A percentile compares a stretch with the other conserved stretches of the same genome.
phyloP scores from a whole-genome alignment of 768 basidiomycete species.

The Rhizopogon sp. region DNA sequence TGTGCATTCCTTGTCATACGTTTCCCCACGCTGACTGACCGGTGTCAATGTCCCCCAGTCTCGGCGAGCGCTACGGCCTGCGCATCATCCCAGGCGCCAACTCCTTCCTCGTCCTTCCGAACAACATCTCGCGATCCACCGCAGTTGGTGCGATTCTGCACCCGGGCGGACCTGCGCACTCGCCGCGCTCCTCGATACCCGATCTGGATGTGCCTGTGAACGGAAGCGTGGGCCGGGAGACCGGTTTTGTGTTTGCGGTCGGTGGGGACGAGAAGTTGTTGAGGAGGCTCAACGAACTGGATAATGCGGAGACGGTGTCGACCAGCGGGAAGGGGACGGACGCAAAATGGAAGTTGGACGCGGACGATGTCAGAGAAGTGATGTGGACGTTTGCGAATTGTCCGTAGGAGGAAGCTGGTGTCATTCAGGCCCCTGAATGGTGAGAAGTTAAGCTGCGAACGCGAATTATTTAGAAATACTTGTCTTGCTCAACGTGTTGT shows the following conservation, averaged over 20 bases:
- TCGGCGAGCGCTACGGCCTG: conserved; percentile 78
- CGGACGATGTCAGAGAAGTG: conserved; percentile 29
- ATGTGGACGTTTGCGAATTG: conserved; percentile 27
- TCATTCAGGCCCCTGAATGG: no score
- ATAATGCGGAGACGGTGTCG: conserved; percentile 65
- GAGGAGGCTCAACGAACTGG: conserved; percentile 69
- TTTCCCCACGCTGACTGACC: background rate
- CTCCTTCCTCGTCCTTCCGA: conserved; percentile 78
- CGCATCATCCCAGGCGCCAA: conserved; percentile 79
- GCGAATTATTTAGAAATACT: no score
- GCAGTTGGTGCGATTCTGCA: conserved; percentile 78
- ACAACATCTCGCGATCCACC: conserved; percentile 78
- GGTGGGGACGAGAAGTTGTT: conserved; percentile 78
- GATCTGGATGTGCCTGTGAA: conserved; percentile 30
- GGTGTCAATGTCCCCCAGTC: conserved; percentile 30
- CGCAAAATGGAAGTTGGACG: conserved; percentile 60
- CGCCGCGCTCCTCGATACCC: conserved; percentile 15
- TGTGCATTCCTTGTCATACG: background rate
- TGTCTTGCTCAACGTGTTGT: no score
- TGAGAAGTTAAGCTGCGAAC: no score
- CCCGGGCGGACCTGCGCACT: conserved; percentile 47
- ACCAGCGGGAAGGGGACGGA: conserved; percentile 74
- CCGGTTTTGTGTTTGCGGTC: conserved; percentile 59
- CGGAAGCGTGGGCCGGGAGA: conserved; percentile 33
- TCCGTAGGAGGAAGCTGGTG: background rate